Evolutionary conservation across 495 filamentous ascomycete species (phyloP), one percentile per base, ranked within the genome.

Genomic region (Xanthoparmelia taractica): DNA sequence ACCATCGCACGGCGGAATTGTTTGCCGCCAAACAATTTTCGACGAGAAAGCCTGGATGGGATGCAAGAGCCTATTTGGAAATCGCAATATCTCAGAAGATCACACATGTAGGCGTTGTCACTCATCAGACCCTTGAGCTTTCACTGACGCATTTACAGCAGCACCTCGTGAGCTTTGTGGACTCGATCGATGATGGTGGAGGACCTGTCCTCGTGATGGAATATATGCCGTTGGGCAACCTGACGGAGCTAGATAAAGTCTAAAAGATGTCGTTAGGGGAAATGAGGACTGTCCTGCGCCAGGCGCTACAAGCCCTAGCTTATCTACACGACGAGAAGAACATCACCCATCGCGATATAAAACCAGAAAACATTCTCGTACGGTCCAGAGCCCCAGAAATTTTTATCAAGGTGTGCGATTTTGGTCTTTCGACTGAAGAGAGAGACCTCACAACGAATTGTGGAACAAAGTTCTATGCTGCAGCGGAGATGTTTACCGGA

Each of bases 311-410:
- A 13, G 58, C 58, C 31, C 45, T 60, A 48, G 20, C 38, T 25
- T 60, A 60, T 41, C 20, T 60, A 20, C 40, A 60, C n/a, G n/a
- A 60, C 31, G 38, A 23, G 38, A 33, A 37, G 45, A 37, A 37
- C 34, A 27, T 60, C 38, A 41, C 45, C n/a, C 40, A 60, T 60
- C 58, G 45, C 23, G 58, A 60, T 23, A 60, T 60, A 23, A 60
- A 60, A 37, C 33, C 58, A 43, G 45, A 45, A 12, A 60, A 60
- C 33, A 60, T 60, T 43, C 45, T 60, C 33, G 33, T 60, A 18
- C 25, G 43, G 58, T 60, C 45, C 23, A 18, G 40, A 43, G 48
- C 40, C 18, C 58, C 58, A 18, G 8, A 47, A 17, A 48, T 60
- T 12, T 27, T 47, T 25, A 60, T 60, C 25, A 60, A 60, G 25